Conservation (phyloP, 1,284 basidiomycete species). For the Bjerkandera adusta region DNA sequence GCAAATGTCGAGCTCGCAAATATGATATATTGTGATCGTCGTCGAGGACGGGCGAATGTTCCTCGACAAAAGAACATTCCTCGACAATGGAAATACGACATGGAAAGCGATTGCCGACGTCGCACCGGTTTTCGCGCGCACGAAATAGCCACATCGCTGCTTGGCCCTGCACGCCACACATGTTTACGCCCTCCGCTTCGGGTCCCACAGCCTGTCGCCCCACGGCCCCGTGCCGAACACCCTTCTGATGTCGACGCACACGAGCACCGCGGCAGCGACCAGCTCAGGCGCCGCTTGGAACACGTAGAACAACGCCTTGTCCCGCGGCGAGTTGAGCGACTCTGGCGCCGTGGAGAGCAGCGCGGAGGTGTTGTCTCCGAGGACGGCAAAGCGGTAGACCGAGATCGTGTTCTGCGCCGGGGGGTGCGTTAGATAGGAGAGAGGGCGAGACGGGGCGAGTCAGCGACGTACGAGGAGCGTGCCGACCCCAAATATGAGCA, state of each 20-base stretch:
- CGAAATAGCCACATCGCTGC: no score
- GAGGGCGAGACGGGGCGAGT: background rate
- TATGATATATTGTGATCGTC: no score
- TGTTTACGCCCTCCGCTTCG: background rate
- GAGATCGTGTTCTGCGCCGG: slow-evolving; percentile 24
- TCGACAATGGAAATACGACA: no score
- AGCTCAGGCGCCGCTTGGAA: slow-evolving; percentile 44
- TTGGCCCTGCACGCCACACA: no score
- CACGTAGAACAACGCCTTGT: slow-evolving; percentile 42
- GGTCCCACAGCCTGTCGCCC: slow-evolving; percentile 23
- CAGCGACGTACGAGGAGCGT: slow-evolving; percentile 11
- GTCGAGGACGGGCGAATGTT: no score
- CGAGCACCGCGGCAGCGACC: slow-evolving; percentile 31
- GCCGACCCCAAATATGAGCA: slow-evolving; percentile 9
- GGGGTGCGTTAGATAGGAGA: background rate
- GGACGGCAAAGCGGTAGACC: slow-evolving; percentile 41
- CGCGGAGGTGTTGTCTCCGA: slow-evolving; percentile 34
- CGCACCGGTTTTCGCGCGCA: no score
- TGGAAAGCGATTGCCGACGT: no score
- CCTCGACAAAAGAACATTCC: no score
- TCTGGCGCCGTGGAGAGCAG: slow-evolving; percentile 32
- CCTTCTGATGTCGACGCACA: slow-evolving; percentile 34
- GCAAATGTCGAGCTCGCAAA: no score
- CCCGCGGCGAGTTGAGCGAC: slow-evolving; percentile 32
- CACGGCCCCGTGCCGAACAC: slow-evolving; percentile 37